phyloP scores from a whole-genome alignment of 306 rosid genomes.

The Styphnolobium japonicum region DNA sequence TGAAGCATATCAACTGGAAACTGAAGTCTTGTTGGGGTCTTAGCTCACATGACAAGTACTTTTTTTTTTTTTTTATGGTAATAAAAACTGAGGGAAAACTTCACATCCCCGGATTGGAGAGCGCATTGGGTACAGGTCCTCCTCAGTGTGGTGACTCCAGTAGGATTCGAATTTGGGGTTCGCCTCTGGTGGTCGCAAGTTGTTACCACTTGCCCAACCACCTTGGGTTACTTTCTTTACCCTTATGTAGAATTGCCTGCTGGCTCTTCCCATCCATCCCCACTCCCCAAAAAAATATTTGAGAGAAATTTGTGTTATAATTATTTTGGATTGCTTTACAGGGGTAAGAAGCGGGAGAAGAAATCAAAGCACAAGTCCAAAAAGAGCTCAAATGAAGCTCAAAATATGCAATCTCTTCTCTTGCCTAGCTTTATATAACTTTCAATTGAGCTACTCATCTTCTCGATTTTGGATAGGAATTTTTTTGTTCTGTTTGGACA shows the following conservation, averaged over 20 bases:
- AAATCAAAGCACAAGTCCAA: constrained; percentile 92
- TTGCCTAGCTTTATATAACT: constrained; percentile 4
- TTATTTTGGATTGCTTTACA: constrained; percentile 31
- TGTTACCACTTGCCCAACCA: too few relatives aligned
- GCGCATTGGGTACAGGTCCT: too few relatives aligned
- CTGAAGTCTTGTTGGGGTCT: constrained; percentile 93
- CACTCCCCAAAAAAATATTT: not conserved
- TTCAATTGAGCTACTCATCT: not conserved
- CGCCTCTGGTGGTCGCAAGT: too few relatives aligned
- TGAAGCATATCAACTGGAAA: constrained; percentile 82
- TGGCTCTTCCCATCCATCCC: not conserved
- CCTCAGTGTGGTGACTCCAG: too few relatives aligned
- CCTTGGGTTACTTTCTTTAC: too few relatives aligned
- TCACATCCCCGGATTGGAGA: too few relatives aligned
- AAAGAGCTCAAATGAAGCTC: constrained; percentile 61
- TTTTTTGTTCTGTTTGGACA: not conserved
- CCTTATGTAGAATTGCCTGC: constrained; percentile 13
- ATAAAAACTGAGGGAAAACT: too few relatives aligned
- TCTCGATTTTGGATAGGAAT: not conserved
- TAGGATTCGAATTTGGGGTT: too few relatives aligned
- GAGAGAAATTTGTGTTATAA: not conserved
- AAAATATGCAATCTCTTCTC: constrained; percentile 20
- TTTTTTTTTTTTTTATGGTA: too few relatives aligned
- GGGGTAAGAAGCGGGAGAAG: constrained; percentile 89
- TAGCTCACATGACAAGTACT: constrained; percentile 83